Conservation (phyloP, 805 yeast genomes). For the Candida insectalens region DNA sequence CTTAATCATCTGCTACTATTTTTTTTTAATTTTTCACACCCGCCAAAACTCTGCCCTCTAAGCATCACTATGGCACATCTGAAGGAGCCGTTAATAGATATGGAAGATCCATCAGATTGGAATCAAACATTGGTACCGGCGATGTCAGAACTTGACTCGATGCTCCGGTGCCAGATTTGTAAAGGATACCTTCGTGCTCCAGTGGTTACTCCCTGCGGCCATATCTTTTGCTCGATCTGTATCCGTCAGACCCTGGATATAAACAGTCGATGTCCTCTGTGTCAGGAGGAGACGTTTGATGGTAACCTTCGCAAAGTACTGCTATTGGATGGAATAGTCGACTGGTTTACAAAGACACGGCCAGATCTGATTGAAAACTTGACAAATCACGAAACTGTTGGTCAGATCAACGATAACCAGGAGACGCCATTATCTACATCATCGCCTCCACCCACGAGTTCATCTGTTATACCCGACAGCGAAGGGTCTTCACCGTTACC, state of each 20-base stretch:
- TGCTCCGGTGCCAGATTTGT: conserved; percentile 78
- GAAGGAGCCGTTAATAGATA: background rate
- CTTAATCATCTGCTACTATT: background rate
- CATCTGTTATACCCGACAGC: background rate
- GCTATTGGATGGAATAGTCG: conserved; percentile 61
- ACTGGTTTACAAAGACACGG: conserved; percentile 38
- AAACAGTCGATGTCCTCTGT: conserved; percentile 65
- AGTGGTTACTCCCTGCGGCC: conserved; percentile 76
- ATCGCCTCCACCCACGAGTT: too few species aligned
- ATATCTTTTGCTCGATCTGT: conserved; percentile 83
- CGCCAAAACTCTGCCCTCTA: too few species aligned
- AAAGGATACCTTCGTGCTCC: conserved; percentile 77
- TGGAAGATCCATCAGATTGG: conserved; percentile 72
- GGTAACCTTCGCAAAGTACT: conserved; percentile 59
- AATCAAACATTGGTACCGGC: conserved; percentile 40
- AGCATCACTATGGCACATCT: background rate
- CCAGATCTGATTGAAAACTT: conserved; percentile 27
- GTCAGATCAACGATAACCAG: too few species aligned
- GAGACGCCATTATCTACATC: too few species aligned
- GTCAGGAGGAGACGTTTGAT: conserved; percentile 61
- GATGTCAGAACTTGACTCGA: conserved; percentile 53
- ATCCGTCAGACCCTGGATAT: conserved; percentile 60
- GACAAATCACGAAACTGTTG: conserved; percentile 17
- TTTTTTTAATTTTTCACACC: too few species aligned
- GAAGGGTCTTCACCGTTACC: background rate